Evolutionary conservation across 148 eudicot genomes (phyloP).

Genomic region (Vaccinium corymbosum): DNA sequence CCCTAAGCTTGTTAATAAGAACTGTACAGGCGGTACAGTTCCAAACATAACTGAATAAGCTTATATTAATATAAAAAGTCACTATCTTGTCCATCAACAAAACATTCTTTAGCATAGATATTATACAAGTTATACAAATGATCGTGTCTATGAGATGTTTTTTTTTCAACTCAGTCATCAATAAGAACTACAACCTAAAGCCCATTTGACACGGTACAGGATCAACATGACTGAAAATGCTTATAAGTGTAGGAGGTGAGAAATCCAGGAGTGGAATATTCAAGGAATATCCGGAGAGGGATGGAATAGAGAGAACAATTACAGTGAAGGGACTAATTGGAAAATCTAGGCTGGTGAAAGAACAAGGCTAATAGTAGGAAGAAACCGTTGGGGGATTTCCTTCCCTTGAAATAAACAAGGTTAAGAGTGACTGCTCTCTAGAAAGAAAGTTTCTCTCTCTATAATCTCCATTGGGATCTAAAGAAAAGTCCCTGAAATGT

Average conservation of each 20-base stretch:
- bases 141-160: background rate
- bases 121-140: background rate
- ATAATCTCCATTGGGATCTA: no score
- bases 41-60: slow-evolving; percentile 6
- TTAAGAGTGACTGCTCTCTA: no score
- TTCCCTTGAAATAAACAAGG: no score
- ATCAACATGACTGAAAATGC: slow-evolving; percentile 1
- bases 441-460: no score
- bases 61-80: background rate
- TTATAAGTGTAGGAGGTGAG: background rate
- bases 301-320: no score
- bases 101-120: background rate
- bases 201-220: background rate
- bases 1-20: background rate
- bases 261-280: no score
- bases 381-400: no score
- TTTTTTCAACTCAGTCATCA: background rate
- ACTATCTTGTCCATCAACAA: background rate
- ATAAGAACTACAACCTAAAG: background rate
- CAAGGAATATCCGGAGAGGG: no score
- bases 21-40: background rate
- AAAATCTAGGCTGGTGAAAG: no score
- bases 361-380: no score
- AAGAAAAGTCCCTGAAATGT: no score
- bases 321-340: no score